Evolutionary conservation across 148 eudicot genomes (phyloP), one percentile per base, ranked within the genome.

Genomic region (Spergularia bocconei): DNA sequence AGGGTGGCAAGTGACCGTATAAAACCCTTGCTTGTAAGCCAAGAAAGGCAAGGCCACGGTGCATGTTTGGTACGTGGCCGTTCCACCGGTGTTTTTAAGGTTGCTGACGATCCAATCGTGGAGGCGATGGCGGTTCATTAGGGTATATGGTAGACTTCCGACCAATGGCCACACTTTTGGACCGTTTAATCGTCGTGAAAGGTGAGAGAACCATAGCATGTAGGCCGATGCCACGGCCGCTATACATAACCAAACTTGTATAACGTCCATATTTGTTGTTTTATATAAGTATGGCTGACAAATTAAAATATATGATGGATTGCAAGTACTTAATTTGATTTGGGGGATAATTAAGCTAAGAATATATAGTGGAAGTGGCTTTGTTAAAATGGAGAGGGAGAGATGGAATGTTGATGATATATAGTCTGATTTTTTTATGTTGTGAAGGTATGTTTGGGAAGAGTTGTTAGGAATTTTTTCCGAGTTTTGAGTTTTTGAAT

Each of bases 1-100:
- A 0, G 98, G 98, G 83, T 93, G 91, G 60, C 88, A 89, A 6
- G 98, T 93, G 36, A 93, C 98, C 1, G 98, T 93, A 44, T 83
- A 91, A 65, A 93, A 91, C 68, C 93, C 96, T 67, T 87, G 87
- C 73, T 78, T 88, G 54, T 80, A 75, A 1, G 98, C 93, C 25
- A 89, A 74, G 77, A 88, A 91, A 11, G 98, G 98, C 20, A 93
- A 29, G n/a, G 91, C 89, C 20, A 93, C 78, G 21, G 98, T 93
- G 76, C 82, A 79, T 14, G 98, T 93, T 77, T 93, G 98, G 77
- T 93, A 93, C 6, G 98, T 93, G 76, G 91, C 84, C 2, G 93
- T 79, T 0, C 79, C 77, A 17, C 88, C 89, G 0, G 91, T 86
- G 4, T 83, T 19, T 5, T 85, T 86, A 78, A 93, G 96, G 84